Base-by-base conservation (phyloP, 768 basidiomycete species). In the Phanerochaete carnosa region DNA sequence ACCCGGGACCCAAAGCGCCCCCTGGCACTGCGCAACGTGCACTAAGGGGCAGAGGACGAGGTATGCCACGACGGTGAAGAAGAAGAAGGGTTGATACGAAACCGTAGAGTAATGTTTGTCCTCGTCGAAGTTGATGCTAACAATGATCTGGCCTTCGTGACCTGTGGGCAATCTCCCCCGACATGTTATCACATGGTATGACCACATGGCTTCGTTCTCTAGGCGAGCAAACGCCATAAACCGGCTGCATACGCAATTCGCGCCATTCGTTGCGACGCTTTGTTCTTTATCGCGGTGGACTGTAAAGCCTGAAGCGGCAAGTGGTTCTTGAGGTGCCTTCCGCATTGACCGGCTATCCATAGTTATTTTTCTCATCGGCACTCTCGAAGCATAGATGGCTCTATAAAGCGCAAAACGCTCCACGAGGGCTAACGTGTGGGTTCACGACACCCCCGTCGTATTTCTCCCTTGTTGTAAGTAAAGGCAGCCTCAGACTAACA, bases 1-100 rank as follows among this genome's bases (percentile, higher is more conserved):
- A 87, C 67, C 70, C 92, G 26, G 95, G 95, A n/a, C 95, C 95
- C 22, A 86, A 80, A 66, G 92, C 92, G 45, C 94, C 95, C 15
- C 89, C 93, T n/a, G 95, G 94, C n/a, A 79, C 92, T 9, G 92
- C 93, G 13, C 88, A 91, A 69, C 81, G 91, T 46, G 94, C 92
- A 15, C 72, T 96, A 63, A 83, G 94, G 70, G 94, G 94, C 46
- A 81, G 95, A 64, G 95, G 95, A 28, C 83, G 94, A 61, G 94
- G 95, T 57, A 83, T 86, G 77, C 87, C 84, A 51, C 78, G 89
- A 65, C 86, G 91, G 77, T 92, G 64, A 72, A 66, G 64, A 43
- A 4, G 39, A 63, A 65, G 61, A 65, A 58, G 61, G 64, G 59
- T 30, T 45, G 60, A 61, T 62, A 62, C 45, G 47, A 63, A 63